Conservation (phyloP, 2,329 filamentous ascomycete genomes). For the Pyrenophora graminea region DNA sequence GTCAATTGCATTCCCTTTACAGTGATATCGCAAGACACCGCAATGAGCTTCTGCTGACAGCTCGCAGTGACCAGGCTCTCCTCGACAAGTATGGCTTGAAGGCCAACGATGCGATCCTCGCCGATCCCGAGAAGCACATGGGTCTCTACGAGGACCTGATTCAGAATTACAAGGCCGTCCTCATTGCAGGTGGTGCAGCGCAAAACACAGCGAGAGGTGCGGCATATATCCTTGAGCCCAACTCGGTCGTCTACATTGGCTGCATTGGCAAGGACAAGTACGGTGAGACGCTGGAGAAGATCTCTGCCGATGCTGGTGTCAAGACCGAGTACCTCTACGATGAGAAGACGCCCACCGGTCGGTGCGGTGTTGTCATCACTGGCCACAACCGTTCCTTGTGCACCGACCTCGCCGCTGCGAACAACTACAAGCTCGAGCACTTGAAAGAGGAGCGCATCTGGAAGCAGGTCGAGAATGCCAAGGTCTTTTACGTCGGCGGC, state of each 20-base stretch:
- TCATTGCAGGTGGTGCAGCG: conserved; percentile 93
- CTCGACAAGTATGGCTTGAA: conserved; percentile 93
- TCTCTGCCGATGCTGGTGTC: conserved; percentile 84
- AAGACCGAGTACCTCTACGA: conserved; percentile 95
- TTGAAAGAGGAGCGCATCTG: conserved; percentile 90
- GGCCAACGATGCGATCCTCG: conserved; percentile 95
- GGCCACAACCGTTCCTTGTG: conserved; percentile 93
- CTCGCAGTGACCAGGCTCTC: conserved; percentile 73
- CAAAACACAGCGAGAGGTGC: conserved; percentile 97
- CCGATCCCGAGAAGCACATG: conserved; percentile 81
- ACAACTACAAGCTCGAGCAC: conserved; percentile 95
- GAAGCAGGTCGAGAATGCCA: conserved; percentile 84
- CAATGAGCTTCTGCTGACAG: conserved; percentile 27
- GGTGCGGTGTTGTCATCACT: conserved; percentile 95
- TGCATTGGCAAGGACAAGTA: conserved; percentile 97
- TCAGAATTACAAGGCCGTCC: conserved; percentile 87
- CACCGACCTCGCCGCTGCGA: conserved; percentile 94
- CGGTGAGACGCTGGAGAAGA: conserved; percentile 82
- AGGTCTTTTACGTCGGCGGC: conserved; percentile 90
- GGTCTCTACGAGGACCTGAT: conserved; percentile 91
- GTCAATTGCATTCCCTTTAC: conserved; percentile 23
- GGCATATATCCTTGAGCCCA: conserved; percentile 86
- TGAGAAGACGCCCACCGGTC: conserved; percentile 79
- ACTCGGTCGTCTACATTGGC: conserved; percentile 91
- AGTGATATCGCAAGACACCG: conserved; percentile 13